A percentile compares a stretch with the other conserved stretches of the same genome.
Conservation (phyloP, 495 filamentous ascomycete species). For the Tuber borchii region DNA sequence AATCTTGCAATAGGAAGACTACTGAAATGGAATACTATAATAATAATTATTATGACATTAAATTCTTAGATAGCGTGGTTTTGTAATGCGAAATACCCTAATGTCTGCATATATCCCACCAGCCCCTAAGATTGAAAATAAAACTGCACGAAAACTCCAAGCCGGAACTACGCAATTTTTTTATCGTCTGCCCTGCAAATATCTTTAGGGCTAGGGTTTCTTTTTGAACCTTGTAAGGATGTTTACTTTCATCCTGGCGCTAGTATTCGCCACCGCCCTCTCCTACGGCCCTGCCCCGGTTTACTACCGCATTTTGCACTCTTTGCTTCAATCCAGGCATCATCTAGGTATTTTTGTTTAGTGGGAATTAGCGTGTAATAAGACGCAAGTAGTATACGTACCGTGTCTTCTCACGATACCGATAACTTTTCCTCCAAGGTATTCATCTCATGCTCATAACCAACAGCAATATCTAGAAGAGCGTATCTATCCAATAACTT, state of each 20-base stretch:
- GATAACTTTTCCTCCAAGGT: not conserved
- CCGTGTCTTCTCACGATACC: not conserved
- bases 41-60: no score
- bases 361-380: not conserved
- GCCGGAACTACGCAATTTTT: not conserved
- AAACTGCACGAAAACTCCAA: not conserved
- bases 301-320: not conserved
- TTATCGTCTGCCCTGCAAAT: not conserved
- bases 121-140: not conserved
- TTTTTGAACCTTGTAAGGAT: not conserved
- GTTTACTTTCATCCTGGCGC: not conserved
- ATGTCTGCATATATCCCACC: not conserved
- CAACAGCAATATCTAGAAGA: not conserved
- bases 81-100: no score
- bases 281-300: not conserved
- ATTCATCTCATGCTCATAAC: not conserved
- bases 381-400: not conserved
- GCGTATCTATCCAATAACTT: not conserved
- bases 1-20: no score
- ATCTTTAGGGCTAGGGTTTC: not conserved
- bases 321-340: not conserved
- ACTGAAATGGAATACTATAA: no score
- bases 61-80: no score
- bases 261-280: not conserved
- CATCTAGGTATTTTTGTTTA: not conserved